Percentiles rank a stretch among this genome's conserved stretches.
Conservation (phyloP, 306 rosid genomes). For the Glycine latifolia region DNA sequence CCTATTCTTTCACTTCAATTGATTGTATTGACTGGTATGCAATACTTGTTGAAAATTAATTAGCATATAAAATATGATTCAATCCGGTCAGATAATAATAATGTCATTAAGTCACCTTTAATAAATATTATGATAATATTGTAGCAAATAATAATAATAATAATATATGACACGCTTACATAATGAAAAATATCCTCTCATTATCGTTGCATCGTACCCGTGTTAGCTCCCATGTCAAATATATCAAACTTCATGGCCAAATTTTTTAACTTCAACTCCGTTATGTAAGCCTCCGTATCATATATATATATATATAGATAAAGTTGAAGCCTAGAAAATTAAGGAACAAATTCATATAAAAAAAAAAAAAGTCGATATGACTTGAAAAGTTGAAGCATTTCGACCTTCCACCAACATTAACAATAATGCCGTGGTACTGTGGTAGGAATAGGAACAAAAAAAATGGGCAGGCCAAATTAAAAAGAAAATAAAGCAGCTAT, state of each 20-base stretch:
- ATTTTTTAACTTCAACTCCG: too few relatives aligned
- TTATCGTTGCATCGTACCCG: too few relatives aligned
- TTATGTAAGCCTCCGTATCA: too few relatives aligned
- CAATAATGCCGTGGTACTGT: neutral
- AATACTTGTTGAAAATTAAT: neutral
- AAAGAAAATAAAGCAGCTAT: neutral
- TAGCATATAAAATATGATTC: too few relatives aligned
- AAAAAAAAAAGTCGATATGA: neutral
- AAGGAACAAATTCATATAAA: neutral
- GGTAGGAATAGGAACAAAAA: neutral
- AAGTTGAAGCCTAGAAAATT: neutral
- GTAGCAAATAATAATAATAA: too few relatives aligned
- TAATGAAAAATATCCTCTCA: too few relatives aligned
- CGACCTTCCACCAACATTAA: neutral
- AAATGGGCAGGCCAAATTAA: neutral
- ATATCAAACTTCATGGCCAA: too few relatives aligned
- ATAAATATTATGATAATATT: too few relatives aligned
- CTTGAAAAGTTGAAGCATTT: neutral
- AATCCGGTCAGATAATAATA: too few relatives aligned
- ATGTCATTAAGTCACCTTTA: too few relatives aligned
- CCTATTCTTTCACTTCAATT: neutral
- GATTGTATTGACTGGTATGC: neutral
- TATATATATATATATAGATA: neutral
- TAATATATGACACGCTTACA: too few relatives aligned
- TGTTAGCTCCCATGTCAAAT: too few relatives aligned